Conservation (phyloP, 2,329 filamentous ascomycete species). For the Nemania abortiva region DNA sequence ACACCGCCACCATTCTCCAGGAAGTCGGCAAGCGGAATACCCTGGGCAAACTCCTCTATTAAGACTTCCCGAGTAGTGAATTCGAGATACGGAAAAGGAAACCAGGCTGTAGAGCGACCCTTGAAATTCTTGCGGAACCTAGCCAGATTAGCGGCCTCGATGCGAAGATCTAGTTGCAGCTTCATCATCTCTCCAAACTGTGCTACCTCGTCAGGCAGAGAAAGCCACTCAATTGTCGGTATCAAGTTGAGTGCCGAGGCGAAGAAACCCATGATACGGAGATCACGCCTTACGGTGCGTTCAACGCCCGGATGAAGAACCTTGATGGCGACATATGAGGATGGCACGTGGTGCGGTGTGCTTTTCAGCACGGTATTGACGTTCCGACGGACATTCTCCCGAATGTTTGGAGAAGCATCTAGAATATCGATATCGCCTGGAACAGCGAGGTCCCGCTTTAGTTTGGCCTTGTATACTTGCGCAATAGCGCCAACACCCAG, state of each 20-base stretch:
- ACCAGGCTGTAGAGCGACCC: conserved; percentile 91
- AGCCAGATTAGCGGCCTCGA: conserved; percentile 90
- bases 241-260: conserved; percentile 85
- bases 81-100: conserved; percentile 92
- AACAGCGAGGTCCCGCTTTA: conserved; percentile 81
- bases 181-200: conserved; percentile 99
- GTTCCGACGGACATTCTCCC: conserved; percentile 79
- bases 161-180: conserved; percentile 93
- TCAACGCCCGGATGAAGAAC: conserved; percentile 94
- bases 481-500: conserved; percentile 96
- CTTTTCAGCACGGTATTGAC: conserved; percentile 90
- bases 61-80: conserved; percentile 93
- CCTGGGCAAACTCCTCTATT: conserved; percentile 95
- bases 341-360: conserved; percentile 85
- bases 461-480: conserved; percentile 95
- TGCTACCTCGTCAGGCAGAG: conserved; percentile 90
- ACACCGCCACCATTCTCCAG: conserved; percentile 90
- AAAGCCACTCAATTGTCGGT: conserved; percentile 97
- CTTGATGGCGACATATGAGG: conserved; percentile 93
- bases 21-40: conserved; percentile 91
- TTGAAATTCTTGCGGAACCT: conserved; percentile 93
- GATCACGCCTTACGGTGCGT: conserved; percentile 86
- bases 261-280: conserved; percentile 95
- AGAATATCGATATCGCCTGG: conserved; percentile 69
- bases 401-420: conserved; percentile 67